These are phyloP conservation scores for rapeseed (Brassica napus) DNA, from an alignment of 345 rosid species.

Conservation along the genomic window Da-Ae NC_063451.1:1095001-1095500, in stretches of 20 bases:
- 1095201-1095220: not conserved
- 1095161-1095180: not conserved
- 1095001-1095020: no score
- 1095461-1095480: not conserved
- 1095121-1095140: slow-evolving; percentile 62
- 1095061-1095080: slow-evolving; percentile 60
- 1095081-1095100: slow-evolving; percentile 75
- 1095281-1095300: not conserved
- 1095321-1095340: not conserved
- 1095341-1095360: not conserved
- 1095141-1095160: slow-evolving; percentile 45
- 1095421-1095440: slow-evolving; percentile 26
- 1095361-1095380: not conserved
- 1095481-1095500: slow-evolving; percentile 6
- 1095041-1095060: slow-evolving; percentile 61
- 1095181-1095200: not conserved
- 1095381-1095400: slow-evolving; percentile 3
- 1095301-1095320: not conserved
- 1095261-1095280: not conserved
- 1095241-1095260: slow-evolving; percentile 26
- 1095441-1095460: slow-evolving; percentile 23
- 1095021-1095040: slow-evolving; percentile 63
- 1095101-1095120: slow-evolving; percentile 72
- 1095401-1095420: slow-evolving; percentile 11
- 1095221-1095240: not conserved